A percentile compares a stretch with the other conserved stretches of the same genome.
Conservation (phyloP, 1,284 basidiomycete genomes). For the Boletellus deceptivus region DNA sequence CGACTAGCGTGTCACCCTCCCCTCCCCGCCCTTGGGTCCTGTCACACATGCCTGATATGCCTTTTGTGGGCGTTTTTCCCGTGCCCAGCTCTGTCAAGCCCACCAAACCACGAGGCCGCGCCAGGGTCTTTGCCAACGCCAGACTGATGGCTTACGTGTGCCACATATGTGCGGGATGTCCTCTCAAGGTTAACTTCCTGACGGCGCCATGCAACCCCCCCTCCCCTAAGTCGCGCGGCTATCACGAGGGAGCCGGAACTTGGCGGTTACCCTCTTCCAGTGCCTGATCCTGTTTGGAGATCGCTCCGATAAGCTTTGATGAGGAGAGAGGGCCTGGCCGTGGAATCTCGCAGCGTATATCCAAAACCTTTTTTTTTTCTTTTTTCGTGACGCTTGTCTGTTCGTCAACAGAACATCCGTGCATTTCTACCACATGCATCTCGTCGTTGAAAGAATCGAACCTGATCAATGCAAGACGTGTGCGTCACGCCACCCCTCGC, state of each 20-base stretch:
- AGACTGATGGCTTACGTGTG: constrained; percentile 25
- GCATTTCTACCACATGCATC: constrained; percentile 9
- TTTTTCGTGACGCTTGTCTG: neutral
- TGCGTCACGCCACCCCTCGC: neutral
- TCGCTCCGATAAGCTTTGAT: constrained; percentile 31
- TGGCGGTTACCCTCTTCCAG: constrained; percentile 3
- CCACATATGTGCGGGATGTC: constrained; percentile 6
- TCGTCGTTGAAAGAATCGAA: too few relatives aligned
- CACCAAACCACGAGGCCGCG: constrained; percentile 21
- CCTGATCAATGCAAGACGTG: too few relatives aligned
- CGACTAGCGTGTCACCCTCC: neutral
- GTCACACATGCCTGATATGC: constrained; percentile 18
- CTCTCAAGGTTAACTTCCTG: constrained; percentile 31
- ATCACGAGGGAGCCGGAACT: constrained; percentile 17
- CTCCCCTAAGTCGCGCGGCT: constrained; percentile 12
- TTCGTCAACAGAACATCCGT: constrained; percentile 3
- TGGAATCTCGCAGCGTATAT: neutral
- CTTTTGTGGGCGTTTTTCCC: constrained; percentile 12
- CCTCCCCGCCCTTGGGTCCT: constrained; percentile 9
- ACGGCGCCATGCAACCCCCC: constrained; percentile 7
- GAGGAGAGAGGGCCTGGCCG: constrained; percentile 1
- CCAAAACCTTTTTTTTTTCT: constrained; percentile 1
- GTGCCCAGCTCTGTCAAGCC: constrained; percentile 4
- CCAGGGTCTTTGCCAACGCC: constrained; percentile 15
- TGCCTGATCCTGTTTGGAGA: constrained; percentile 28